Percentiles rank a stretch among this genome's conserved stretches.
Conservation (phyloP, 2,329 filamentous ascomycete species). For the Arthroderma sp. region DNA sequence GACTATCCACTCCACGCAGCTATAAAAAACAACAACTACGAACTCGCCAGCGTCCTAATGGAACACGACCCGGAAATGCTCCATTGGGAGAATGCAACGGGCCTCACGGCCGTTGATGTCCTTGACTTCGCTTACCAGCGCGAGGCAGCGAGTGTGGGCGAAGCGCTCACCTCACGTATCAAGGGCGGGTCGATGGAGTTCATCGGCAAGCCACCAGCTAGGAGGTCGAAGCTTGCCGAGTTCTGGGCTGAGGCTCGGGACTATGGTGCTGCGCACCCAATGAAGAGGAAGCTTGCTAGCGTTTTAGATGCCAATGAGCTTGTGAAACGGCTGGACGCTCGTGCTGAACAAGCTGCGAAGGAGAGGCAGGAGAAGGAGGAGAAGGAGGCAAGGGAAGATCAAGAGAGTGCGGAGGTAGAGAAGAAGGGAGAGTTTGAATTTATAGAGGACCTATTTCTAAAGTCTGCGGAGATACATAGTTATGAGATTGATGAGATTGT, state of each 20-base stretch:
- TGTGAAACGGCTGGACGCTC: conserved; percentile 34
- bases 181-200: too few species aligned
- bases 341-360: neutral
- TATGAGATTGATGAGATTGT: neutral
- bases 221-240: neutral
- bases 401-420: too few species aligned
- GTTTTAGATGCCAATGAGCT: conserved; percentile 50
- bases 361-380: neutral
- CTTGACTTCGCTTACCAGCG: neutral
- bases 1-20: conserved; percentile 19
- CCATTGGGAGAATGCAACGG: neutral
- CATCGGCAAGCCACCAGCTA: neutral
- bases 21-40: neutral
- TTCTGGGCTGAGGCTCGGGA: neutral
- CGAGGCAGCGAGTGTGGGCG: neutral
- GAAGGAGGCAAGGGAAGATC: neutral
- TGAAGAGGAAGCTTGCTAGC: conserved; percentile 41
- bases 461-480: neutral
- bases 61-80: neutral
- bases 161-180: neutral
- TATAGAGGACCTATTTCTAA: neutral
- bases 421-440: neutral
- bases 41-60: neutral
- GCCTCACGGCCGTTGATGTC: neutral
- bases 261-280: conserved; percentile 5